Base-by-base conservation (phyloP, 352 stramenopile species). In the Detonula confervacea region DNA sequence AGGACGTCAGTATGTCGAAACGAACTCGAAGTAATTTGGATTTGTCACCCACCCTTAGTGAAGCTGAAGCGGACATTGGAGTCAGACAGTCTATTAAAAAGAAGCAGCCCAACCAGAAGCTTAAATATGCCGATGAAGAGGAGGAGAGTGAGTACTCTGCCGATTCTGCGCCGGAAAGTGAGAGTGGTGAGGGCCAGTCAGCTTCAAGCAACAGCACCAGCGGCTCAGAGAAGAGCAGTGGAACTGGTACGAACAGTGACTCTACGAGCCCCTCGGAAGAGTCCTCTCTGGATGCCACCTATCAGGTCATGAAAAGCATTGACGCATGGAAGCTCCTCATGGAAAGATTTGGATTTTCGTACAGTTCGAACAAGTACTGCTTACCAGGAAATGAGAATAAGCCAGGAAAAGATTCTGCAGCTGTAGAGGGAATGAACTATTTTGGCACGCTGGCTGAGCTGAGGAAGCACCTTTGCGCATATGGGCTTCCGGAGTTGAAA, bases 331-430 rank as follows among this genome's bases (percentile, higher is more conserved):
- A 39, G 8, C 8, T 71, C n/a, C 59, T 81, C 11, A 52, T 46
- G 29, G 52, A 65, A 24, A 3, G 20, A 35, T 81, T 81, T 52
- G 57, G 25, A 8, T 81, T 81, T 30, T 39, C 49, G 27, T 72
- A 67, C 22, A 4, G 60, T 24, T 9, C 37, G 11, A 35, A 22
- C 47, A 62, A 63, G 8, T 76, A 73, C 35, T 81, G 73, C 52
- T 63, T 81, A 51, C 73, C 73, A 1, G 73, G 64, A 8, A 56
- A 66, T 3, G 73, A 81, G 24, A 81, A 81, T 29, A 67, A 35
- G 22, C 73, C 73, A 22, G 55, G 64, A 20, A 77, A 64, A 35
- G 42, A 63, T 37, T 60, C 56, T 14, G 42, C 20, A 35, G 68
- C 68, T 55, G 7, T 14, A 29, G 47, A 77, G 30, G 57, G 57